Evolutionary conservation across 1,284 basidiomycete genomes (phyloP).

Genomic region (Leccinum angustisporum): DNA sequence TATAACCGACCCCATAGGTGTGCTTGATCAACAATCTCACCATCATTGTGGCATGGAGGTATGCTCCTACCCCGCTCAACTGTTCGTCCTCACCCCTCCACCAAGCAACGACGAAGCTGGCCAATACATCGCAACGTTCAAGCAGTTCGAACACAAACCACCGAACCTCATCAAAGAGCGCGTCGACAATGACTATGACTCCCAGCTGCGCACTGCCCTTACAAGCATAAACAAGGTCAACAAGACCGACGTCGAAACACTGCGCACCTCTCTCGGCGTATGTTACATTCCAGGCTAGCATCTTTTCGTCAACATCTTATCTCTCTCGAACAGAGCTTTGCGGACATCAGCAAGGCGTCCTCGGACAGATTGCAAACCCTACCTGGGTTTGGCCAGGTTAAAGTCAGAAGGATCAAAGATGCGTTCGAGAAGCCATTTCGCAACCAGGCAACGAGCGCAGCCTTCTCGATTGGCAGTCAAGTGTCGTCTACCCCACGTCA

Average conservation of each 20-base stretch:
- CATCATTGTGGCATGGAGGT: constrained; percentile 92
- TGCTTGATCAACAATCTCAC: constrained; percentile 93
- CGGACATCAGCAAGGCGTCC: constrained; percentile 72
- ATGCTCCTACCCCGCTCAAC: constrained; percentile 8
- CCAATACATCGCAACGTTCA: constrained; percentile 88
- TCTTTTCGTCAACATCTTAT: constrained; percentile 7
- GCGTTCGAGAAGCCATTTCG: constrained; percentile 79
- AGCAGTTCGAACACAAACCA: constrained; percentile 91
- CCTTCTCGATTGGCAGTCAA: constrained; percentile 38
- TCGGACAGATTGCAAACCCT: constrained; percentile 77
- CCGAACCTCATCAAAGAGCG: constrained; percentile 95
- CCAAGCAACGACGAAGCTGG: constrained; percentile 86
- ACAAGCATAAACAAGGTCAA: constrained; percentile 94
- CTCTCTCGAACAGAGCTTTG: constrained; percentile 67
- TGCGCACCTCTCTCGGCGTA: constrained; percentile 92
- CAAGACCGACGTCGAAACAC: constrained; percentile 94
- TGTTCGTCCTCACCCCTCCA: background rate
- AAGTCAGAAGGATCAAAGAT: constrained; percentile 81
- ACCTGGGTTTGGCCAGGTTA: constrained; percentile 93
- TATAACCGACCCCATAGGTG: constrained; percentile 42
- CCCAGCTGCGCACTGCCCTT: constrained; percentile 81
- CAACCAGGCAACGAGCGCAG: constrained; percentile 56
- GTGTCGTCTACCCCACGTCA: background rate
- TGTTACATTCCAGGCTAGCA: constrained; percentile 31
- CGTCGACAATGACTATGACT: constrained; percentile 83